phyloP scores from a whole-genome alignment of 768 basidiomycete species.

The Russula sp. region DNA sequence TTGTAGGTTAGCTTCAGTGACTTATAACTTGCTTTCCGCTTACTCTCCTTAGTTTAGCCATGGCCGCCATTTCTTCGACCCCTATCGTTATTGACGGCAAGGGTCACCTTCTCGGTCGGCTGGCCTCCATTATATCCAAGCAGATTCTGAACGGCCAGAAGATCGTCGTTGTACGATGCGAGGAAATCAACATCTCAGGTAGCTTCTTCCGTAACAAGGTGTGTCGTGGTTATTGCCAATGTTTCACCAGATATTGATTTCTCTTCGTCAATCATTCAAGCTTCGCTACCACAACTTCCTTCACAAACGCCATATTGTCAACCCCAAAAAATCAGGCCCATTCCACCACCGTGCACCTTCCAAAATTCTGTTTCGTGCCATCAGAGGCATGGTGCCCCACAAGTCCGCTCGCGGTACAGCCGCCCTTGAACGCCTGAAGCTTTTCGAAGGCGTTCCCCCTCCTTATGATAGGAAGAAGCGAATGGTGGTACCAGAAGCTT shows the following conservation, averaged over 20 bases:
- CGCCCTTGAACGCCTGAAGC: slow-evolving; percentile 94
- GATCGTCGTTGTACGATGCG: slow-evolving; percentile 98
- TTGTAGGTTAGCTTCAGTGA: slow-evolving; percentile 32
- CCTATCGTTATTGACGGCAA: slow-evolving; percentile 99
- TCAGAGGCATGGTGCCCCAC: slow-evolving; percentile 99
- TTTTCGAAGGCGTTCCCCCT: slow-evolving; percentile 98
- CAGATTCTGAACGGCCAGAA: slow-evolving; percentile 98
- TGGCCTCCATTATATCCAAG: slow-evolving; percentile 98
- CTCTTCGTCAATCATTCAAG: slow-evolving; percentile 42
- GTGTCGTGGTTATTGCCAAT: slow-evolving; percentile 35
- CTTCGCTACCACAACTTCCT: slow-evolving; percentile 99
- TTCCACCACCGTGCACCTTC: slow-evolving; percentile 99
- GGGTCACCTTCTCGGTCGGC: slow-evolving; percentile 99
- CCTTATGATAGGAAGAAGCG: slow-evolving; percentile 99
- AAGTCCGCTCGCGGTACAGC: slow-evolving; percentile 94
- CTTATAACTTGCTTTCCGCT: slow-evolving; percentile 21
- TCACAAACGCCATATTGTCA: slow-evolving; percentile 99
- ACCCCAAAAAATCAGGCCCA: slow-evolving; percentile 99
- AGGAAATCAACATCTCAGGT: slow-evolving; percentile 99
- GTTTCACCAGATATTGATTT: not conserved
- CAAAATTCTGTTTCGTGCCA: slow-evolving; percentile 96
- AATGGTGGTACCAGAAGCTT: slow-evolving; percentile 97
- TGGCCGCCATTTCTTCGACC: slow-evolving; percentile 95
- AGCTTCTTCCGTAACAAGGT: slow-evolving; percentile 99
- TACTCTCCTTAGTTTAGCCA: slow-evolving; percentile 44